These are phyloP conservation scores for Microbotryum saponariae DNA, from an alignment of 1,284 basidiomycete genomes.

Conservation along the genomic window DNA sequence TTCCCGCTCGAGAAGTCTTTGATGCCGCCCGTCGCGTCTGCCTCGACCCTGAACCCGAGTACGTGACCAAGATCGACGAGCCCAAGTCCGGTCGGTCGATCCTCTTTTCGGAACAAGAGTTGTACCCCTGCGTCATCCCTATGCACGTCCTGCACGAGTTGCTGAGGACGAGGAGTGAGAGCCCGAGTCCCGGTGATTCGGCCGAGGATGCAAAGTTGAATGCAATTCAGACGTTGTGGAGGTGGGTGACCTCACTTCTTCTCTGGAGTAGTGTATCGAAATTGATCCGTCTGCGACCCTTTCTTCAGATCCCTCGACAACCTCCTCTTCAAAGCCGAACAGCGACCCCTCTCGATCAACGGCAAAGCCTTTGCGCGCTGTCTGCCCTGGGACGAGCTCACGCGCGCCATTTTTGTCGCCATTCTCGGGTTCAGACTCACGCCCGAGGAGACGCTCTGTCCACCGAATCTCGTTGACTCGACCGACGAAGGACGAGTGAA, in stretches of 20 bases:
- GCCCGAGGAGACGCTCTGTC: neutral
- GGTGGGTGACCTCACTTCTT: conserved; percentile 3
- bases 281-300: neutral
- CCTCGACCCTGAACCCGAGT: too few relatives aligned
- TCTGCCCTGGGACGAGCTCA: conserved; percentile 9
- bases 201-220: neutral
- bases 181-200: conserved; percentile 1
- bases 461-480: conserved; percentile 6
- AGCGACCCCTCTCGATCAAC: neutral
- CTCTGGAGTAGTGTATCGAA: neutral
- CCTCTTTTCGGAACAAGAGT: conserved; percentile 6
- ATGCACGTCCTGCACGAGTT: conserved; percentile 1
- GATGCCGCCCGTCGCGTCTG: too few relatives aligned
- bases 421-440: conserved; percentile 16
- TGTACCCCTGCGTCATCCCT: conserved; percentile 13
- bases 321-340: conserved; percentile 24
- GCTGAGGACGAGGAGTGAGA: neutral
- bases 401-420: conserved; percentile 14
- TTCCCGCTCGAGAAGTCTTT: too few relatives aligned
- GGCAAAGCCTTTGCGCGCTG: conserved; percentile 9
- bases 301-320: conserved; percentile 17
- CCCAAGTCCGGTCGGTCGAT: neutral
- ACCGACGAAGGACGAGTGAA: neutral
- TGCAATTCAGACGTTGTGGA: conserved; percentile 6
- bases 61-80: too few relatives aligned